Evolutionary conservation across 257 asterid species (phyloP).

Genomic region (Nicotiana otophora): DNA sequence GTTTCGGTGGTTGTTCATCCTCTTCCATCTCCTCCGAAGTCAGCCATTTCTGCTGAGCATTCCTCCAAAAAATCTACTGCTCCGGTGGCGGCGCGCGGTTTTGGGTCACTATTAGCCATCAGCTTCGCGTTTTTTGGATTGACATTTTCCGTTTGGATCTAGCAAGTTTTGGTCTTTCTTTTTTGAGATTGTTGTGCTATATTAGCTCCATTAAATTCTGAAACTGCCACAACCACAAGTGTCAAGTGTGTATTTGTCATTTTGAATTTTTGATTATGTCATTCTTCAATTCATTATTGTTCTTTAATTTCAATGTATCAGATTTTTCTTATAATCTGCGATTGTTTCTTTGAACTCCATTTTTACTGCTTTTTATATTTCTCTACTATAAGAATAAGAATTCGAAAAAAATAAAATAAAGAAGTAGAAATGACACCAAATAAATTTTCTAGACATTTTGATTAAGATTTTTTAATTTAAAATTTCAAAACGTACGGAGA

Average conservation of each 20-base stretch:
- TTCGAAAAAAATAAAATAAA: too few species aligned
- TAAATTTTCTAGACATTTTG: too few species aligned
- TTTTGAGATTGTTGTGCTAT: not conserved
- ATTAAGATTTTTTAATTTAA: too few species aligned
- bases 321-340: not conserved
- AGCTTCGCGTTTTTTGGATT: slow-evolving; percentile 17
- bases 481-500: too few species aligned
- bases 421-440: too few species aligned
- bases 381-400: too few species aligned
- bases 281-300: not conserved
- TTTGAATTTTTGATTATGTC: not conserved
- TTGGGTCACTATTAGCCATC: not conserved
- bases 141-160: slow-evolving; percentile 30
- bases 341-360: not conserved
- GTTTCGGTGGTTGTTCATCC: slow-evolving; percentile 70
- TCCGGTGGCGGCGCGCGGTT: slow-evolving; percentile 25
- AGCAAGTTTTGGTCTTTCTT: not conserved
- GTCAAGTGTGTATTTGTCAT: not conserved
- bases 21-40: slow-evolving; percentile 60
- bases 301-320: not conserved
- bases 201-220: not conserved
- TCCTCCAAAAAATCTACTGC: slow-evolving; percentile 24
- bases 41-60: slow-evolving; percentile 31
- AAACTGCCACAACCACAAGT: not conserved
- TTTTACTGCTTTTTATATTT: not conserved